Base-by-base conservation (phyloP, 192 early-diverging fungal species). In the Backusella liffmaniae region DNA sequence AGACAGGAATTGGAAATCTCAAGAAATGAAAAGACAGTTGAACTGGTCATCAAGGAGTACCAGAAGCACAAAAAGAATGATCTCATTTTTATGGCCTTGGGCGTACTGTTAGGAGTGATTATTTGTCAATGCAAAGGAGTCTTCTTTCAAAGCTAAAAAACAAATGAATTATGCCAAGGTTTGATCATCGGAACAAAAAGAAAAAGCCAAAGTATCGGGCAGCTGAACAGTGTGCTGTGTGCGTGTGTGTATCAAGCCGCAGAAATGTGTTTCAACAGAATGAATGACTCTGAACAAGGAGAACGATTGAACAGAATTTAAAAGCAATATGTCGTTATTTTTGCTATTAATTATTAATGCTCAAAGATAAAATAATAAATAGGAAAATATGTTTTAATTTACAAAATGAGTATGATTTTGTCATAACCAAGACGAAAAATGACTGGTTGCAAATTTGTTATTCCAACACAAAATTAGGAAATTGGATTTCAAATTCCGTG, bases 31-130 rank as follows among this genome's bases (percentile, higher is more conserved):
- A 53, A 41, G 29, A 66, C 69, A 39, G 51, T 70, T 21, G 68
- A 62, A 4, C 13, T 80, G 13, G 39, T 80, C 23, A 16, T 74
- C 6, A 41, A 53, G 26, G 74, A 79, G 26, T 59, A 72, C 3
- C 21, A 41, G 23, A 74, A 67, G 37, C 65, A 74, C 4, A 71
- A 71, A 26, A 26, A 71, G 39, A 23, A 71, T 71, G 29, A 32
- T 67, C 4, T 35, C 29, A 15, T 67, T 35, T 35, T 32, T 35
- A 15, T 35, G 23, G 12, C 29, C 12, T 5, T 62, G 23, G 56
- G 56, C 56, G 29, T 67, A 35, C 32, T 35, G 35, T n/a, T 36
- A 67, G 66, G 70, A 42, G 26, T 32, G 21, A 12, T 49, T 10
- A 30, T 30, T 26, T 49, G 13, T 49, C 41, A 21, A 72, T 10